phyloP scores from a whole-genome alignment of 768 basidiomycete genomes.

The Boletales sp. region DNA sequence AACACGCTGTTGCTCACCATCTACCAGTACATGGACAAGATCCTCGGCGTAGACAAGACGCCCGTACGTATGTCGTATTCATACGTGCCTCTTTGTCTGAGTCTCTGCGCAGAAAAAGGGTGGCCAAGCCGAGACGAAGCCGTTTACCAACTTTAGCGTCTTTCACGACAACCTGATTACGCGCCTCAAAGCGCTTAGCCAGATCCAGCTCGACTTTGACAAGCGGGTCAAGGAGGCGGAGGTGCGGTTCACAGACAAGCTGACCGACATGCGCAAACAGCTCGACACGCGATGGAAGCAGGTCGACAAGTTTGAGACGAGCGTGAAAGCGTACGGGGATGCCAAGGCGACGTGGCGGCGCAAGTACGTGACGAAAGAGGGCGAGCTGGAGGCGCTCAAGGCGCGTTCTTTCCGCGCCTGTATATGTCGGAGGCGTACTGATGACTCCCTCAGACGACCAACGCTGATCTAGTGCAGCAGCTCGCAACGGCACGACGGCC shows the following conservation, averaged over 20 bases:
- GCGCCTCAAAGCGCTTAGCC: slow-evolving; percentile 77
- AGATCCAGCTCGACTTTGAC: slow-evolving; percentile 86
- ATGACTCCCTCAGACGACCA: slow-evolving; percentile 50
- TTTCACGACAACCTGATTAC: slow-evolving; percentile 94
- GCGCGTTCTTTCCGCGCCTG: slow-evolving; percentile 34
- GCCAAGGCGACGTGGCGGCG: slow-evolving; percentile 81
- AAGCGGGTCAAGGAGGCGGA: slow-evolving; percentile 81
- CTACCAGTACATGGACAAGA: slow-evolving; percentile 94
- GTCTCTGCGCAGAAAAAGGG: slow-evolving; percentile 57
- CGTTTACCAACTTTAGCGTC: slow-evolving; percentile 88
- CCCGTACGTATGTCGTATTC: slow-evolving; percentile 50
- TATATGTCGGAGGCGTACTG: background rate
- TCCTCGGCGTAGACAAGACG: slow-evolving; percentile 84
- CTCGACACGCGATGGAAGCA: slow-evolving; percentile 88
- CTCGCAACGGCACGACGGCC: slow-evolving; percentile 60
- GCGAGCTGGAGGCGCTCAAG: slow-evolving; percentile 87
- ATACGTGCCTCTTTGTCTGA: background rate
- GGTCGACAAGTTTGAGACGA: slow-evolving; percentile 87
- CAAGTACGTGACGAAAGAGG: slow-evolving; percentile 78
- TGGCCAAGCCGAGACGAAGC: slow-evolving; percentile 78
- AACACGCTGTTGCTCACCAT: slow-evolving; percentile 89
- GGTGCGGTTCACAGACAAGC: slow-evolving; percentile 62
- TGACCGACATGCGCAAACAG: slow-evolving; percentile 79
- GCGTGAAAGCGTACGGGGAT: slow-evolving; percentile 78
- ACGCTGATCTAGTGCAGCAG: slow-evolving; percentile 71